Evolutionary conservation across 768 basidiomycete species (phyloP).

Genomic region (Boletellus emodensis): DNA sequence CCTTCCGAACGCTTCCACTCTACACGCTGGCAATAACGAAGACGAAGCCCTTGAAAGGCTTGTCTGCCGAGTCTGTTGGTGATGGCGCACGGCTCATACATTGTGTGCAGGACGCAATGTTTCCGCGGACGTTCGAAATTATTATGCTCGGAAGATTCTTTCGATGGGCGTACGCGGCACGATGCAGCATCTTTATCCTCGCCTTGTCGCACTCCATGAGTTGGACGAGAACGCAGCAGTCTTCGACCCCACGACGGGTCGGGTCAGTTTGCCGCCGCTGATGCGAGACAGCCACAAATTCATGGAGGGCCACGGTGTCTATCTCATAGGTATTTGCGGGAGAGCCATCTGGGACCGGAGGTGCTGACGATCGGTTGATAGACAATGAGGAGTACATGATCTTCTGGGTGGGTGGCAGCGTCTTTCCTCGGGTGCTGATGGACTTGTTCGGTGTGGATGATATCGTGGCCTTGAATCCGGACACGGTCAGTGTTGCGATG

Average conservation of each 20-base stretch:
- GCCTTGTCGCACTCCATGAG: conserved; percentile 84
- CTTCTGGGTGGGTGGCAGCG: conserved; percentile 85
- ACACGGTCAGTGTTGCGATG: conserved; percentile 51
- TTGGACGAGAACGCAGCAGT: conserved; percentile 67
- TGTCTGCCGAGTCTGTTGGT: conserved; percentile 3
- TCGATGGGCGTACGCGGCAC: conserved; percentile 65
- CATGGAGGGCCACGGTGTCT: conserved; percentile 91
- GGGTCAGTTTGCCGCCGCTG: conserved; percentile 62
- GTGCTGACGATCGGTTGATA: conserved; percentile 30
- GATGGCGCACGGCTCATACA: conserved; percentile 1
- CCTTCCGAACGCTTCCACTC: conserved; percentile 80
- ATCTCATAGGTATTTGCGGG: conserved; percentile 70
- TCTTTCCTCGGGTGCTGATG: conserved; percentile 73
- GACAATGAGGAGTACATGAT: conserved; percentile 87
- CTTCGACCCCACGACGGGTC: conserved; percentile 55
- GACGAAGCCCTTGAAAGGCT: conserved; percentile 91
- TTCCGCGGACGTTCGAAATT: conserved; percentile 90
- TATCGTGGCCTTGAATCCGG: conserved; percentile 58
- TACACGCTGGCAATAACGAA: conserved; percentile 81
- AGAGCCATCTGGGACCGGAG: conserved; percentile 11
- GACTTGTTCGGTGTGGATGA: conserved; percentile 88
- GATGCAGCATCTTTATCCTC: conserved; percentile 83
- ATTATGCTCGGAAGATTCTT: conserved; percentile 71
- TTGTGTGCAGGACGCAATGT: conserved; percentile 67
- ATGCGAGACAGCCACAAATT: conserved; percentile 81